Percentiles rank a stretch among this genome's conserved stretches.
phyloP scores from a whole-genome alignment of 192 early-diverging fungal genomes.

The Gaertneriomyces semiglobifer region DNA sequence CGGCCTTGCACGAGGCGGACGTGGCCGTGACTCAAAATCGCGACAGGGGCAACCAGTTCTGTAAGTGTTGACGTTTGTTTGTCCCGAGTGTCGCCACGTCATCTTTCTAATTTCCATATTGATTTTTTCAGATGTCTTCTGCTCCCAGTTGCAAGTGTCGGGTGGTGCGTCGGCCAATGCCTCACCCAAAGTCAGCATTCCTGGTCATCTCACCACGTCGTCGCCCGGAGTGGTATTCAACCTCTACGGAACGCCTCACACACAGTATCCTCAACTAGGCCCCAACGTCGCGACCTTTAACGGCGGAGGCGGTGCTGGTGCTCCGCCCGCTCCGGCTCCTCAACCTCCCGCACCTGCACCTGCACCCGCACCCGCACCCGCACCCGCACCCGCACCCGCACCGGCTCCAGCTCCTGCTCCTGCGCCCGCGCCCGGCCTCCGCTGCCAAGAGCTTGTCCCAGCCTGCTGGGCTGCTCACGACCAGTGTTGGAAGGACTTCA shows the following conservation, averaged over 20 bases:
- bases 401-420: background rate
- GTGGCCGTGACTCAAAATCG: background rate
- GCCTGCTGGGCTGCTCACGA: too few species aligned
- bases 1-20: constrained; percentile 29
- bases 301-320: too few species aligned
- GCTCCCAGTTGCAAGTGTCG: constrained; percentile 21
- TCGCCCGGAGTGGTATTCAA: constrained; percentile 16
- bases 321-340: constrained; percentile 6
- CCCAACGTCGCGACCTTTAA: background rate
- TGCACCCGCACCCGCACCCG: background rate
- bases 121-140: constrained; percentile 7
- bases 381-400: background rate
- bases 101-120: too few species aligned
- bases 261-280: background rate
- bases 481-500: too few species aligned
- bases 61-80: too few species aligned
- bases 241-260: background rate
- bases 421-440: too few species aligned
- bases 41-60: constrained; percentile 27
- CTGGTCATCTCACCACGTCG: background rate
- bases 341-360: constrained; percentile 6
- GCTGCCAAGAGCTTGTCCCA: too few species aligned
- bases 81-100: too few species aligned
- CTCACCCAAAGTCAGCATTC: constrained; percentile 15
- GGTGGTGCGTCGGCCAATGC: constrained; percentile 12